Evolutionary conservation across 2,329 filamentous ascomycete species (phyloP).

Genomic region (Eutypa lata): DNA sequence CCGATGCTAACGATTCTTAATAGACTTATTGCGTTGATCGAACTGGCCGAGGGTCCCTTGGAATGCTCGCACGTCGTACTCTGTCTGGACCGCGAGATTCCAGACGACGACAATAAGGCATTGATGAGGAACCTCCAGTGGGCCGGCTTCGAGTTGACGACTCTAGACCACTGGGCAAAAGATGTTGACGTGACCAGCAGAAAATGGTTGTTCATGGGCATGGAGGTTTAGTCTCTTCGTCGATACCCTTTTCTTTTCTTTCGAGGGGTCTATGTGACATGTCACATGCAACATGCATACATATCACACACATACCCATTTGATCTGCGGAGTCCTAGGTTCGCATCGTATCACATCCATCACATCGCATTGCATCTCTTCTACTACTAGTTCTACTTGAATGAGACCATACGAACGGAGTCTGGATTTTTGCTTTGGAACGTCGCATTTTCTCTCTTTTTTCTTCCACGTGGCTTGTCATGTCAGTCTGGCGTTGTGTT

Average conservation of each 20-base stretch:
- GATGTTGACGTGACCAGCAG: slow-evolving; percentile 66
- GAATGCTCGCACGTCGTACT: slow-evolving; percentile 75
- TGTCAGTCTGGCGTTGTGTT: not conserved
- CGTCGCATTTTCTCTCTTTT: no score
- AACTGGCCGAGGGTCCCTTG: slow-evolving; percentile 76
- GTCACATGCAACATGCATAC: no score
- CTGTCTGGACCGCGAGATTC: slow-evolving; percentile 72
- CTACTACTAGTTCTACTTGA: not conserved
- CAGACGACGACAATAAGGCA: slow-evolving; percentile 59
- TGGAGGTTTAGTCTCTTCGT: slow-evolving; percentile 63
- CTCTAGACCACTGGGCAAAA: slow-evolving; percentile 71
- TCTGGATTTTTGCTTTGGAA: not conserved
- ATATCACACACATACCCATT: not conserved
- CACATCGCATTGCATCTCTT: not conserved
- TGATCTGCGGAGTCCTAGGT: not conserved
- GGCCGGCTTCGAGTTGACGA: slow-evolving; percentile 86
- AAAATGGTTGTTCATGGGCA: slow-evolving; percentile 82
- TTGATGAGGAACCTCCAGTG: slow-evolving; percentile 83
- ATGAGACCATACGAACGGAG: not conserved
- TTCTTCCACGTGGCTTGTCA: not conserved
- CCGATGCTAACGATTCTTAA: slow-evolving; percentile 25
- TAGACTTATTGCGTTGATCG: slow-evolving; percentile 85
- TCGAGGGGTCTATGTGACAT: slow-evolving; percentile 1
- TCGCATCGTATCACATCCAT: not conserved
- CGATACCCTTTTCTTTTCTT: slow-evolving; percentile 2